Evolutionary conservation across 2,329 filamentous ascomycete genomes (phyloP).

Genomic region (Aspergillus floridensis): DNA sequence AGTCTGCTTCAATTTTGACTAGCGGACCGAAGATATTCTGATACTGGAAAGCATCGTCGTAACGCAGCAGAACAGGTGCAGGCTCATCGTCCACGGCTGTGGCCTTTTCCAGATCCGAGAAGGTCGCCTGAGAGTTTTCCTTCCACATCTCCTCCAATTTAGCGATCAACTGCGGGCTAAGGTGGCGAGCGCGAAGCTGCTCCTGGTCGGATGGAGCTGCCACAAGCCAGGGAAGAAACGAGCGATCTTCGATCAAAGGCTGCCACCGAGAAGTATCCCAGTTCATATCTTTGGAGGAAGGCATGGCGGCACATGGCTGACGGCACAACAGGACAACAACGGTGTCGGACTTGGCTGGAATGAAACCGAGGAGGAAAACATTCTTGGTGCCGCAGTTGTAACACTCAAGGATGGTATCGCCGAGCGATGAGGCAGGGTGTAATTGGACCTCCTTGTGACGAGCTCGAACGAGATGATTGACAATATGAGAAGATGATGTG

Average conservation of each 20-base stretch:
- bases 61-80: conserved; percentile 84
- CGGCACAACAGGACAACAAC: conserved; percentile 96
- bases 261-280: conserved; percentile 99
- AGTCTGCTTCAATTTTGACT: conserved; percentile 98
- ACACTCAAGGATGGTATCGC: conserved; percentile 95
- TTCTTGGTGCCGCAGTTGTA: conserved; percentile 99
- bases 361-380: conserved; percentile 94
- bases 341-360: conserved; percentile 96
- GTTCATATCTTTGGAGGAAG: conserved; percentile 98
- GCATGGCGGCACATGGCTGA: conserved; percentile 90
- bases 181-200: conserved; percentile 88
- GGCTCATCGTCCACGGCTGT: conserved; percentile 93
- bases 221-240: conserved; percentile 92
- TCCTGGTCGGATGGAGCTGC: conserved; percentile 86
- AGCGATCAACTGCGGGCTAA: conserved; percentile 91
- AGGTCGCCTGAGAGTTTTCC: conserved; percentile 82
- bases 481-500: conserved; percentile 93
- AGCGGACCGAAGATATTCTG: conserved; percentile 98
- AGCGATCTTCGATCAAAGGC: conserved; percentile 92
- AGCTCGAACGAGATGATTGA: conserved; percentile 95
- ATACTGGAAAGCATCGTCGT: conserved; percentile 97
- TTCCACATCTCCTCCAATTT: conserved; percentile 99
- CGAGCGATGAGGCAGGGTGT: conserved; percentile 86
- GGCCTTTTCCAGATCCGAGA: conserved; percentile 87
- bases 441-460: conserved; percentile 98